Evolutionary conservation across 2,329 filamentous ascomycete species (phyloP).

Genomic region (Chaetomium olivaceum): DNA sequence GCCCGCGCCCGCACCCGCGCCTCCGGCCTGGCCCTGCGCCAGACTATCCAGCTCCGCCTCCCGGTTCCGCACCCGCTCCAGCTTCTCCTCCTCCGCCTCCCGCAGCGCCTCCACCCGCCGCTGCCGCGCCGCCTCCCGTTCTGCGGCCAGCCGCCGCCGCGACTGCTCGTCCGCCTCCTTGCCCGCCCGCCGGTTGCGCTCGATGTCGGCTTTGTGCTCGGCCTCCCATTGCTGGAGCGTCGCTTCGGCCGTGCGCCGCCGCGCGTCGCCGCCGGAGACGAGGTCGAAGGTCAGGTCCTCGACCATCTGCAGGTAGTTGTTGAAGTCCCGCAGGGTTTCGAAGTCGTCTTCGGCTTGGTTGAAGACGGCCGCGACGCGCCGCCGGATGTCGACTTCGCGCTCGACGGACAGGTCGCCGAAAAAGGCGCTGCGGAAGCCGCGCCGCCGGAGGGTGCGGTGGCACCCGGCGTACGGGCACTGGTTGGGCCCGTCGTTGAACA

Average conservation of each 20-base stretch:
- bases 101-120: conserved; percentile 62
- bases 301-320: conserved; percentile 91
- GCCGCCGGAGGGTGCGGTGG: conserved; percentile 79
- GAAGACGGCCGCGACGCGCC: conserved; percentile 75
- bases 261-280: conserved; percentile 68
- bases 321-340: conserved; percentile 77
- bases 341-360: conserved; percentile 92
- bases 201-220: conserved; percentile 68
- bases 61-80: conserved; percentile 61
- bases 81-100: conserved; percentile 71
- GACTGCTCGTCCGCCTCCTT: conserved; percentile 56
- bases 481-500: conserved; percentile 88
- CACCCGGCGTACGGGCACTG: conserved; percentile 91
- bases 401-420: conserved; percentile 88
- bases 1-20: conserved; percentile 57
- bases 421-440: conserved; percentile 81
- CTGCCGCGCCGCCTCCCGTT: conserved; percentile 65
- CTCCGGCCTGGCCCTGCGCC: conserved; percentile 58
- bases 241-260: conserved; percentile 45
- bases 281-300: conserved; percentile 90
- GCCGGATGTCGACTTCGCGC: conserved; percentile 88
- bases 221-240: conserved; percentile 69
- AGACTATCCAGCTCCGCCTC: conserved; percentile 71
- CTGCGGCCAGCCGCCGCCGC: conserved; percentile 58
- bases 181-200: conserved; percentile 58